Conservation (phyloP, 1,284 basidiomycete species). For the Cystobasidiaceae sp. region DNA sequence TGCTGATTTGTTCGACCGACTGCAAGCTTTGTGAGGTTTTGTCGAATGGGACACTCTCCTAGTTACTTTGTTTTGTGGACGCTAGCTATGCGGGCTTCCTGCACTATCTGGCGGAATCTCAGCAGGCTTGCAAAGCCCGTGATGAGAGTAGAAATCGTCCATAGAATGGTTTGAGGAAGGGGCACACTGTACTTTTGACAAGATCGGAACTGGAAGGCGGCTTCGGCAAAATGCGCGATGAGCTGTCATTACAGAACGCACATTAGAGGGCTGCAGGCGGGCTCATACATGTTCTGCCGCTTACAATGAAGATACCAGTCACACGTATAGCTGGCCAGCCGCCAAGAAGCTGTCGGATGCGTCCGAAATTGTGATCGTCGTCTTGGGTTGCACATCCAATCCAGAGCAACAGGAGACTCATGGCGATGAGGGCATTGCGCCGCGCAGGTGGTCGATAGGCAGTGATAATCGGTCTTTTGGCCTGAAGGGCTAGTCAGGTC, state of each 20-base stretch:
- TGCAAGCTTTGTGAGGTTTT: not conserved
- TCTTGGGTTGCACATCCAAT: slow-evolving; percentile 6
- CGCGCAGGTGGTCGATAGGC: slow-evolving; percentile 49
- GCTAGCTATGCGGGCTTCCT: slow-evolving; percentile 57
- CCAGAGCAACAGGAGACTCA: slow-evolving; percentile 16
- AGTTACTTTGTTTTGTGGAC: slow-evolving; percentile 14
- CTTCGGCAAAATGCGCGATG: slow-evolving; percentile 56
- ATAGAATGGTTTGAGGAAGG: slow-evolving; percentile 41
- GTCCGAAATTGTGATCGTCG: slow-evolving; percentile 4
- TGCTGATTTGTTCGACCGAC: too few species aligned
- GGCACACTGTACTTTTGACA: slow-evolving; percentile 25
- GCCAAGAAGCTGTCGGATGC: slow-evolving; percentile 5
- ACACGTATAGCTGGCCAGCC: slow-evolving; percentile 43
- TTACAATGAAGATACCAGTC: slow-evolving; percentile 45
- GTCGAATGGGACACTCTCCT: not conserved
- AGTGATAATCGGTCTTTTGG: slow-evolving; percentile 59
- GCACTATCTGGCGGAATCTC: slow-evolving; percentile 57
- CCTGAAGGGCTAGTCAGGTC: slow-evolving; percentile 52
- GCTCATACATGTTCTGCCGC: slow-evolving; percentile 54
- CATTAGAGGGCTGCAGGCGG: slow-evolving; percentile 51
- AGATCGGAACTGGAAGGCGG: slow-evolving; percentile 43
- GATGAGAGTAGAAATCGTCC: slow-evolving; percentile 53
- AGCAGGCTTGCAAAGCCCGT: slow-evolving; percentile 56
- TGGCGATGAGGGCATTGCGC: slow-evolving; percentile 1
- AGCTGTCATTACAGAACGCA: slow-evolving; percentile 50